phyloP scores from a whole-genome alignment of 2,329 filamentous ascomycete genomes.

The Phaeosphaeria sp. region DNA sequence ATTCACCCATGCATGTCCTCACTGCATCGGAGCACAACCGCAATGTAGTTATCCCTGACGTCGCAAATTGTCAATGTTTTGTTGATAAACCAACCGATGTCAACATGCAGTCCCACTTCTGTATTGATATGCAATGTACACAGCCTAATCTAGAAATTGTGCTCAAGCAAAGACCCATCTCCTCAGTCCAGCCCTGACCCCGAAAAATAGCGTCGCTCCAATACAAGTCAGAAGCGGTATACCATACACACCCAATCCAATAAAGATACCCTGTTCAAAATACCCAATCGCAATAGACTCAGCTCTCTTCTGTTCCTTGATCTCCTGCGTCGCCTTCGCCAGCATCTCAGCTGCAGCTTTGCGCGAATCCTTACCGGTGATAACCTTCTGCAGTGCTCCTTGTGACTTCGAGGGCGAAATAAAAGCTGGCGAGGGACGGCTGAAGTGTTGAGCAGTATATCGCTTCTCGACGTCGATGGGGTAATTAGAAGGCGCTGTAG shows the following conservation, averaged over 20 bases:
- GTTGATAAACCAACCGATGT: too few relatives aligned
- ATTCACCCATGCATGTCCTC: neutral
- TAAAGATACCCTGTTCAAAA: slow-evolving; percentile 42
- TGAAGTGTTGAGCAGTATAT: slow-evolving; percentile 30
- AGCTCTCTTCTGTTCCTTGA: slow-evolving; percentile 41
- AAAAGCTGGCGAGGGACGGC: slow-evolving; percentile 22
- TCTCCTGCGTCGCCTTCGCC: slow-evolving; percentile 27
- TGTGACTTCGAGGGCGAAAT: slow-evolving; percentile 17
- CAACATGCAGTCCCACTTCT: too few relatives aligned
- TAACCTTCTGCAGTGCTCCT: slow-evolving; percentile 22
- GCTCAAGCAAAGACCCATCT: slow-evolving; percentile 20
- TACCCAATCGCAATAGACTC: slow-evolving; percentile 38
- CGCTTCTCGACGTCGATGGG: slow-evolving; percentile 22
- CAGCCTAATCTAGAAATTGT: neutral
- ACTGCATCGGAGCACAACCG: neutral
- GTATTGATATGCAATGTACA: neutral
- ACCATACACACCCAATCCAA: slow-evolving; percentile 45
- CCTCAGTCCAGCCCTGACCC: slow-evolving; percentile 31
- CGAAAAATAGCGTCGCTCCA: slow-evolving; percentile 33
- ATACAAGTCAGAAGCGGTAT: slow-evolving; percentile 39
- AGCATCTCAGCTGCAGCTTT: slow-evolving; percentile 21
- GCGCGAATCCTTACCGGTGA: slow-evolving; percentile 15
- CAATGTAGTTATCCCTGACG: neutral
- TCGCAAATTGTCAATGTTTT: neutral
- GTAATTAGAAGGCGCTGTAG: slow-evolving; percentile 24